Conservation (phyloP, 805 yeast genomes). For the Schwanniomyces polymorphus region DNA sequence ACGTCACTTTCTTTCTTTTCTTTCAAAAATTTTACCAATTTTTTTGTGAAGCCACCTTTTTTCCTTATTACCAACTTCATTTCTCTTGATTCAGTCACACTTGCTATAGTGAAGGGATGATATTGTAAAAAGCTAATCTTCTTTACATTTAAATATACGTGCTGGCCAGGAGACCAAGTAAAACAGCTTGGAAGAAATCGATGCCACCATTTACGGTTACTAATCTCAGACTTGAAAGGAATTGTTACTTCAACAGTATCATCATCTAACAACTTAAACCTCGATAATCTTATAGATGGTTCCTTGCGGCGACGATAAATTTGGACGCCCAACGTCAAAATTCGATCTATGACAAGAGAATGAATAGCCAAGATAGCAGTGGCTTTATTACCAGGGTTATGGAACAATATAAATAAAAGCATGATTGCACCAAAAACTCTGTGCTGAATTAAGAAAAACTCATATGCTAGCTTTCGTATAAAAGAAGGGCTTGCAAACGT, state of each 20-base stretch:
- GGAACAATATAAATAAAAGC: constrained; percentile 43
- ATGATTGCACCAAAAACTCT: constrained; percentile 40
- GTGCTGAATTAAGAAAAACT: constrained; percentile 45
- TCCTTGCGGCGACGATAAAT: constrained; percentile 31
- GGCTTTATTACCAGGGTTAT: constrained; percentile 33
- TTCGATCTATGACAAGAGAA: constrained; percentile 40
- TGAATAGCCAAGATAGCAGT: constrained; percentile 43
- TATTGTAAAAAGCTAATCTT: constrained; percentile 37
- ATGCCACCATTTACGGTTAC: constrained; percentile 24
- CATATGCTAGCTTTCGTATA: constrained; percentile 40
- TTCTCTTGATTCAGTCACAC: constrained; percentile 36
- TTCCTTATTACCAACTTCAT: constrained; percentile 41
- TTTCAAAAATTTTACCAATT: constrained; percentile 26
- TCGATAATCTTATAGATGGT: constrained; percentile 39
- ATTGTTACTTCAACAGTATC: constrained; percentile 39
- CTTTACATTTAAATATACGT: constrained; percentile 41
- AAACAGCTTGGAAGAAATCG: constrained; percentile 33
- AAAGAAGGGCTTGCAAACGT: constrained; percentile 34
- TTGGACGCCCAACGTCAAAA: constrained; percentile 26
- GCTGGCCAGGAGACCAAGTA: constrained; percentile 51
- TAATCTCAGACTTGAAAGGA: constrained; percentile 17
- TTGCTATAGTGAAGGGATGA: constrained; percentile 50
- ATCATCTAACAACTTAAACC: constrained; percentile 40
- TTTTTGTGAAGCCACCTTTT: constrained; percentile 44
- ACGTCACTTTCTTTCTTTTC: constrained; percentile 18